Conservation (phyloP, 805 yeast genomes). For the Blastobotrys attinorum region DNA sequence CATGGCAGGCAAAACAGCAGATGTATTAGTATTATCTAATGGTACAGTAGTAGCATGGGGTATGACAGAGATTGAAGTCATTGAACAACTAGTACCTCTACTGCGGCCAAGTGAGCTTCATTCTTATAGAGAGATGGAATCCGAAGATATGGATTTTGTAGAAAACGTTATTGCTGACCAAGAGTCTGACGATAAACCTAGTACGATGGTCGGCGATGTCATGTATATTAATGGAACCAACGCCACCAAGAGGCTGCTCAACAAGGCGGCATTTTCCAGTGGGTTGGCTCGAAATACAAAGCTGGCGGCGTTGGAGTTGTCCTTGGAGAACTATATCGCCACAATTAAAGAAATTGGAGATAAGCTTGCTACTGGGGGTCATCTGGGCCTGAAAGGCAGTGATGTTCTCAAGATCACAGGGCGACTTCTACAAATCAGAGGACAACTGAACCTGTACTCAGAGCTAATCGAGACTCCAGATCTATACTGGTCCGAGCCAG, state of each 20-base stretch:
- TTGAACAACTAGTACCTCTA: conserved; percentile 33
- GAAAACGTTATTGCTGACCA: conserved; percentile 32
- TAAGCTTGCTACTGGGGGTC: conserved; percentile 52
- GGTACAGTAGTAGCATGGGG: conserved; percentile 88
- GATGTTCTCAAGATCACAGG: conserved; percentile 70
- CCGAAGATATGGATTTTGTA: conserved; percentile 81
- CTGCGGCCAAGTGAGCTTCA: conserved; percentile 42
- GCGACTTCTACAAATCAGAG: conserved; percentile 63
- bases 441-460: conserved; percentile 75
- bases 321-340: conserved; percentile 60
- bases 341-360: conserved; percentile 60
- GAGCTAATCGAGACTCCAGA: conserved; percentile 91
- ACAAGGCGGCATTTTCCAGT: conserved; percentile 82
- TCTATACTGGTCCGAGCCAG: conserved; percentile 87
- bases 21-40: conserved; percentile 60
- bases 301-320: conserved; percentile 67
- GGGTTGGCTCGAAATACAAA: conserved; percentile 85
- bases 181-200: conserved; percentile 14
- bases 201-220: conserved; percentile 58
- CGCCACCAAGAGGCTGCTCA: conserved; percentile 45
- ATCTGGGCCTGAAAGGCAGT: conserved; percentile 36
- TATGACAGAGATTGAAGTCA: conserved; percentile 47
- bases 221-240: conserved; percentile 52
- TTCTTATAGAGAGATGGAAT: conserved; percentile 46
- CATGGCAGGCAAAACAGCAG: conserved; percentile 32